Conservation (phyloP, 352 stramenopile genomes). For the Phytophthora pseudosyringae region DNA sequence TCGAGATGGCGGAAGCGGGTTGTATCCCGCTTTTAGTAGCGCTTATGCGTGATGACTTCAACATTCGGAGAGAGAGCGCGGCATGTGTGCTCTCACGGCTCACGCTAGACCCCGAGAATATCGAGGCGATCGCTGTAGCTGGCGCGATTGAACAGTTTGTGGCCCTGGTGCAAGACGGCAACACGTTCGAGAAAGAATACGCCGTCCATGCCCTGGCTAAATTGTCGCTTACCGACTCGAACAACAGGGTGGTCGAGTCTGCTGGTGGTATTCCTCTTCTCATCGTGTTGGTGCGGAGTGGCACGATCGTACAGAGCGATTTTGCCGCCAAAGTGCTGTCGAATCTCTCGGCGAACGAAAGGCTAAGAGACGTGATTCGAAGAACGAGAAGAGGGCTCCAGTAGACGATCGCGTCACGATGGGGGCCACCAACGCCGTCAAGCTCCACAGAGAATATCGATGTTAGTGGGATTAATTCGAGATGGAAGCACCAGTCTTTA, state of each 20-base stretch:
- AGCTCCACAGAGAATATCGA: no score
- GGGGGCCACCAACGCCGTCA: no score
- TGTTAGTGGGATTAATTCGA: no score
- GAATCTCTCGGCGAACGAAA: not conserved
- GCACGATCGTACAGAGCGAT: not conserved
- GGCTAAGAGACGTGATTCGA: not conserved
- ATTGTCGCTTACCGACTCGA: not conserved
- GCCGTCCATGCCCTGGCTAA: not conserved
- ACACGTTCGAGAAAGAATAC: not conserved
- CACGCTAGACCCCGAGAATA: not conserved
- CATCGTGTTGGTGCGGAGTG: not conserved
- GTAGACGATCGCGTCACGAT: no score
- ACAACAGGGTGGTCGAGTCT: not conserved
- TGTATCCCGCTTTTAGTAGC: slow-evolving; percentile 8
- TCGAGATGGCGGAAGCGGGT: not conserved
- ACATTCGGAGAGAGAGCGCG: not conserved
- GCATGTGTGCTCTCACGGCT: not conserved
- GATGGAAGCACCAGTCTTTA: no score
- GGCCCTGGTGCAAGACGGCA: not conserved
- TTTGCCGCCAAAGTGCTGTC: not conserved
- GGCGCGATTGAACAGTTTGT: slow-evolving; percentile 1
- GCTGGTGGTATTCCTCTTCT: not conserved
- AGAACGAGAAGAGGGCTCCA: not conserved
- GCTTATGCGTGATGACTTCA: not conserved
- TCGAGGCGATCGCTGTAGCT: not conserved